phyloP scores from a whole-genome alignment of 768 basidiomycete genomes.

The Trametopsis cervina region DNA sequence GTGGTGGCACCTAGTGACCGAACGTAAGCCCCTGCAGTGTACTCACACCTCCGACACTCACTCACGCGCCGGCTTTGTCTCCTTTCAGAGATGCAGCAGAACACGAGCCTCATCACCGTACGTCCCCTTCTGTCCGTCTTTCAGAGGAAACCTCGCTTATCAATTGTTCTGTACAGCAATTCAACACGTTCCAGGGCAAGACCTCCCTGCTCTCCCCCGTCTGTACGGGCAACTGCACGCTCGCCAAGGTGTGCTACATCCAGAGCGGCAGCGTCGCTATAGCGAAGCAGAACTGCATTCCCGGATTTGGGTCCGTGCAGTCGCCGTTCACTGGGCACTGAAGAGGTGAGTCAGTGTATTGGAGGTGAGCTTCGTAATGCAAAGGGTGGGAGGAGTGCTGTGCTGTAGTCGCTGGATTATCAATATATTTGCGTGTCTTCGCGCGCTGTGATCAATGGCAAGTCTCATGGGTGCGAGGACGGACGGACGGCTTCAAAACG shows the following conservation, averaged over 20 bases:
- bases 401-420: no score
- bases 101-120: conserved; percentile 55
- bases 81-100: conserved; percentile 48
- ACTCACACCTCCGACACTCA: neutral
- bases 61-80: conserved; percentile 2
- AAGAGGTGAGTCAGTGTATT: no score
- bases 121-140: conserved; percentile 10
- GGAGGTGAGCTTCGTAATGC: no score
- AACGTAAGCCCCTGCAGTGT: conserved; percentile 36
- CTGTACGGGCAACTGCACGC: conserved; percentile 56
- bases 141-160: no score
- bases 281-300: conserved; percentile 49
- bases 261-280: conserved; percentile 65
- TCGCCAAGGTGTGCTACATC: conserved; percentile 71
- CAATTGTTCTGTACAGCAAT: conserved; percentile 34
- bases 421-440: no score
- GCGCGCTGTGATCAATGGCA: no score
- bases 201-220: conserved; percentile 43
- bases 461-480: no score
- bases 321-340: no score
- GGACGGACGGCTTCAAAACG: no score
- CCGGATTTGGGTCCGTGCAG: conserved; percentile 63
- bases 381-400: no score
- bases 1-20: conserved; percentile 79
- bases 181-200: conserved; percentile 70